Conservation (phyloP, 2,329 filamentous ascomycete species). For the Colletotrichum sp. region DNA sequence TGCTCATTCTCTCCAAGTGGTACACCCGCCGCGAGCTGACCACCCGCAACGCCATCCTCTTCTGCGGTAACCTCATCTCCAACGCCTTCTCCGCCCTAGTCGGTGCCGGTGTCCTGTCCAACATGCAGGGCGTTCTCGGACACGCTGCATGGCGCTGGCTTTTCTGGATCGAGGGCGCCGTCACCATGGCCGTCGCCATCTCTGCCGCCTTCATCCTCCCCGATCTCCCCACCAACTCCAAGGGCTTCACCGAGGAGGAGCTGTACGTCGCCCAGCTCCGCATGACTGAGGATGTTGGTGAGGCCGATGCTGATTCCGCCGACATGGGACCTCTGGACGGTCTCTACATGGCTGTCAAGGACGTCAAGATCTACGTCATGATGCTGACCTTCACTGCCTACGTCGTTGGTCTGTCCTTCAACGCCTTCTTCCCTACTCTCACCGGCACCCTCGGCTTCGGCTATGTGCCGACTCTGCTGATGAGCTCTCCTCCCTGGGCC, state of each 20-base stretch:
- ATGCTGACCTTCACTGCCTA: slow-evolving; percentile 67
- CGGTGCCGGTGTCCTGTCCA: slow-evolving; percentile 62
- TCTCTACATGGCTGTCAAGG: slow-evolving; percentile 63
- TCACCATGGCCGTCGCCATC: slow-evolving; percentile 55
- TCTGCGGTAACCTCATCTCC: slow-evolving; percentile 64
- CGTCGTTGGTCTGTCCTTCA: slow-evolving; percentile 63
- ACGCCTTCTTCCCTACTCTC: slow-evolving; percentile 62
- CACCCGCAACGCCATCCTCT: slow-evolving; percentile 60
- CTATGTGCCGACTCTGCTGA: slow-evolving; percentile 57
- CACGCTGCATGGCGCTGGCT: slow-evolving; percentile 66
- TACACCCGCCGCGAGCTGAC: slow-evolving; percentile 67
- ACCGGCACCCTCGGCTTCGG: slow-evolving; percentile 58
- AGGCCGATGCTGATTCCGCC: slow-evolving; percentile 56
- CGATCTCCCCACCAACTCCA: slow-evolving; percentile 60
- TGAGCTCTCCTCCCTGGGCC: slow-evolving; percentile 63
- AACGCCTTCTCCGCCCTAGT: slow-evolving; percentile 66
- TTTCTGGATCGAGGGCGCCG: slow-evolving; percentile 62
- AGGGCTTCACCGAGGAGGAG: slow-evolving; percentile 66
- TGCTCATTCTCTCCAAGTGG: slow-evolving; percentile 70
- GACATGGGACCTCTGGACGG: slow-evolving; percentile 58
- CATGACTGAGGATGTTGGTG: slow-evolving; percentile 63
- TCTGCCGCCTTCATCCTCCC: slow-evolving; percentile 54
- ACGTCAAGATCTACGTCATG: slow-evolving; percentile 68
- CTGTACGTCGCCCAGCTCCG: slow-evolving; percentile 57
- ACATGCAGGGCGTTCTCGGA: slow-evolving; percentile 60